Conservation (phyloP, 331 rosid genomes). For the Rosa hybrid region DNA sequence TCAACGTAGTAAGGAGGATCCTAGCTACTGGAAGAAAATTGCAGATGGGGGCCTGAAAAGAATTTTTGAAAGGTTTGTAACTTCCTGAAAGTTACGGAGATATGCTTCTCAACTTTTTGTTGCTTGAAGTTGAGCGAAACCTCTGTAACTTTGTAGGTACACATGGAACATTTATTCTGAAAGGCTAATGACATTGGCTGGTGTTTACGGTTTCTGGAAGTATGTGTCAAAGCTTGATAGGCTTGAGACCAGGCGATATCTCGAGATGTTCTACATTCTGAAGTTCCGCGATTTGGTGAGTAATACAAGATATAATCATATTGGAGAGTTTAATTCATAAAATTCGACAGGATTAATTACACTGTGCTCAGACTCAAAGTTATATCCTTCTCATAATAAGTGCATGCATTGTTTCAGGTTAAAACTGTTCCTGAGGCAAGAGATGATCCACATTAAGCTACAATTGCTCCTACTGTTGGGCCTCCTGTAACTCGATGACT, state of each 20-base stretch:
- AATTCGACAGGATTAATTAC: background rate
- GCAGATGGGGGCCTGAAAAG: conserved; percentile 73
- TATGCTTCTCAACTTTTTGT: background rate
- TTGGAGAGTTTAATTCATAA: background rate
- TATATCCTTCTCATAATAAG: background rate
- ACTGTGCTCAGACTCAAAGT: background rate
- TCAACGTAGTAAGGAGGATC: conserved; percentile 55
- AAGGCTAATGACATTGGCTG: conserved; percentile 84
- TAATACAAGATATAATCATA: background rate
- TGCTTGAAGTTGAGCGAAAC: conserved; percentile 2
- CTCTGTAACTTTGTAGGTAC: conserved; percentile 47
- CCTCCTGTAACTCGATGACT: background rate
- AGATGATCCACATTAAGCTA: conserved; percentile 42
- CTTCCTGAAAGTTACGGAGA: background rate
- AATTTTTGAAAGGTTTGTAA: conserved; percentile 67
- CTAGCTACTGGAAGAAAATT: conserved; percentile 61
- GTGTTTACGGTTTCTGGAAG: conserved; percentile 91
- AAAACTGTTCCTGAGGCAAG: conserved; percentile 56
- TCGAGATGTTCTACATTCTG: conserved; percentile 89
- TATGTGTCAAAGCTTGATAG: conserved; percentile 79
- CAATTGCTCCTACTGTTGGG: background rate
- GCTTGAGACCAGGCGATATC: conserved; percentile 74
- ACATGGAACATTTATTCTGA: conserved; percentile 90
- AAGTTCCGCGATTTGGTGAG: conserved; percentile 88
- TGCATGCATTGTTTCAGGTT: conserved; percentile 49